Conservation (phyloP, 352 stramenopile species). For the Phytophthora europaea region DNA sequence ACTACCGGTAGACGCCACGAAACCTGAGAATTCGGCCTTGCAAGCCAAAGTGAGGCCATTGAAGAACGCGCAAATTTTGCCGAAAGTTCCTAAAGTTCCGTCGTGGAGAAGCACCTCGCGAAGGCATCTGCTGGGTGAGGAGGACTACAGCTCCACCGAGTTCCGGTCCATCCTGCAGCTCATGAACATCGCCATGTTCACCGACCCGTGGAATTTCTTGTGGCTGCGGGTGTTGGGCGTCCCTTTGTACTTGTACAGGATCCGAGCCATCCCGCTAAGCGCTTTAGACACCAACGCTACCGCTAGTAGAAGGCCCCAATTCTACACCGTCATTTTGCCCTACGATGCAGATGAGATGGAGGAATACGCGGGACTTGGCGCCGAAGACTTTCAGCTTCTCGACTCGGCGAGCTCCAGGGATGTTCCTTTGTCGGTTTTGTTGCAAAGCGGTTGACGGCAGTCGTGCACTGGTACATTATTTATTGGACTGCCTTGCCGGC, state of each 20-base stretch:
- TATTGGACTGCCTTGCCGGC: neutral
- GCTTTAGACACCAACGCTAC: neutral
- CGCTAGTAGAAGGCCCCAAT: neutral
- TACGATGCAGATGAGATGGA: slow-evolving; percentile 31
- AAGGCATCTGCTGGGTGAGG: neutral
- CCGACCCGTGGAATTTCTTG: slow-evolving; percentile 48
- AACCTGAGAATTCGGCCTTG: neutral
- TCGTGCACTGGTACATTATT: neutral
- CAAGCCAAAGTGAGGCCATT: slow-evolving; percentile 10
- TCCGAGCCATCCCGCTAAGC: neutral
- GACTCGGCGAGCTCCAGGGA: slow-evolving; percentile 25
- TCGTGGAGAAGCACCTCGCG: neutral
- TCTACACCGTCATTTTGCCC: slow-evolving; percentile 28
- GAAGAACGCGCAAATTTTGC: neutral
- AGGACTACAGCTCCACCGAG: slow-evolving; percentile 18
- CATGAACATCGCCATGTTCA: slow-evolving; percentile 64
- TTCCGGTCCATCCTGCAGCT: slow-evolving; percentile 42
- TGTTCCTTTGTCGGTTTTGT: slow-evolving; percentile 18
- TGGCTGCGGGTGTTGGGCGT: slow-evolving; percentile 37
- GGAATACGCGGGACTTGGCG: slow-evolving; percentile 23
- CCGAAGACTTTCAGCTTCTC: slow-evolving; percentile 27
- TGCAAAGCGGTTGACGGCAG: slow-evolving; percentile 16
- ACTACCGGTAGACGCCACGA: neutral
- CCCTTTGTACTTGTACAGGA: slow-evolving; percentile 47
- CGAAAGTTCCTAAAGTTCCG: neutral